A percentile compares a stretch with the other conserved stretches of the same genome.
These are phyloP conservation scores for Darksidea phi DNA, from an alignment of 495 filamentous ascomycete genomes.

Conservation along the genomic window DNA sequence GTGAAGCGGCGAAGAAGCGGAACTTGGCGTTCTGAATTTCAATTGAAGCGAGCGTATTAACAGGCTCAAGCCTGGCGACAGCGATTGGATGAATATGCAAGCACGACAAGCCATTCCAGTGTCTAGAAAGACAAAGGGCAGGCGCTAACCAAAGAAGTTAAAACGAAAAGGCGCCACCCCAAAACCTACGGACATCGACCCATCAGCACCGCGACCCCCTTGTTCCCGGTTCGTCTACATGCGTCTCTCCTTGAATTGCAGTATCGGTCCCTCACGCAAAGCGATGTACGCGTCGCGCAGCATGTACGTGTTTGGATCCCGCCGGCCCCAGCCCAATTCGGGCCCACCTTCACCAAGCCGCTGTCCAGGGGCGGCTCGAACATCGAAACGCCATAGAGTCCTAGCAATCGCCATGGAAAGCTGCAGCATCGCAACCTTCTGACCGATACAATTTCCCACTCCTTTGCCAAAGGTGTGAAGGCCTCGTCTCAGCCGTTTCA, in stretches of 20 bases:
- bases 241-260: constrained; percentile 3
- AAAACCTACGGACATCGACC: too few species aligned
- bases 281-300: constrained; percentile 12
- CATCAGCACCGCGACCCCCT: too few species aligned
- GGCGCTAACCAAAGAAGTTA: too few species aligned
- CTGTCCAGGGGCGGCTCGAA: not conserved
- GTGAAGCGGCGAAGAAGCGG: too few species aligned
- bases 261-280: constrained; percentile 8
- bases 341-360: not conserved
- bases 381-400: constrained; percentile 7
- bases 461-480: constrained; percentile 48
- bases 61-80: too few species aligned
- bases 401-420: constrained; percentile 17
- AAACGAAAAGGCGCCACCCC: too few species aligned
- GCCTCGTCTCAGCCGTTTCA: not conserved
- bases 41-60: too few species aligned
- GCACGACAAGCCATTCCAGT: too few species aligned
- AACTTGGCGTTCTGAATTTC: too few species aligned
- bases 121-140: too few species aligned
- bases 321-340: not conserved
- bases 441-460: constrained; percentile 52
- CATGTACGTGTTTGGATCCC: not conserved
- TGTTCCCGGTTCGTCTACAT: too few species aligned
- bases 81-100: too few species aligned
- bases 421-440: constrained; percentile 51